Evolutionary conservation across 2,329 filamentous ascomycete species (phyloP).

Genomic region (Lecanicillium sp.): DNA sequence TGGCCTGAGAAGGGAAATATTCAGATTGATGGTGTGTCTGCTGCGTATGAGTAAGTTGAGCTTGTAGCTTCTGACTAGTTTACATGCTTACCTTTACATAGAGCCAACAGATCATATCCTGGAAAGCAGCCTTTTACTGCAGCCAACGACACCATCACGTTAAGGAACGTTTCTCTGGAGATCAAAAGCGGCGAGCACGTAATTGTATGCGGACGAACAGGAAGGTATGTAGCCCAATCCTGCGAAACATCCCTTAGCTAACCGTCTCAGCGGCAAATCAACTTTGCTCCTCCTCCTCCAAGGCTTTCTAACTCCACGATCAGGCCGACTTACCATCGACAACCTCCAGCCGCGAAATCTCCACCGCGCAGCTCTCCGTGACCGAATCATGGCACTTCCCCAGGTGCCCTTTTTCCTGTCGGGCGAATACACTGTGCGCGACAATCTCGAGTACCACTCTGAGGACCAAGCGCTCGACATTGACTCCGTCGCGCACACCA

Average conservation of each 20-base stretch:
- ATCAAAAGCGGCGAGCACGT: neutral
- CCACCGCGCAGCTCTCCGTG: slow-evolving; percentile 1
- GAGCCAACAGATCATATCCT: slow-evolving; percentile 1
- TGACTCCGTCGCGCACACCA: neutral
- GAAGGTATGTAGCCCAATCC: slow-evolving; percentile 4
- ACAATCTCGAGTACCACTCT: slow-evolving; percentile 5
- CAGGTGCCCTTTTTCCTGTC: slow-evolving; percentile 5
- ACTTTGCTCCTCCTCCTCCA: slow-evolving; percentile 2
- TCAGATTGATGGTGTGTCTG: no score
- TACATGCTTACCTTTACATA: neutral
- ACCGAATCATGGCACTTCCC: neutral
- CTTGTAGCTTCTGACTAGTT: no score
- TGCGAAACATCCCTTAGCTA: no score
- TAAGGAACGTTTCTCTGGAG: neutral
- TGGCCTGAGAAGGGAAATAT: no score
- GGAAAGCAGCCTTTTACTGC: neutral
- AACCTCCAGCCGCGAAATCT: neutral
- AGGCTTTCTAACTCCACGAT: neutral
- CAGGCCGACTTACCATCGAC: neutral
- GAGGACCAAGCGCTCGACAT: neutral
- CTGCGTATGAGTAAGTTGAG: no score
- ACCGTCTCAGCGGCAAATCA: slow-evolving; percentile 2
- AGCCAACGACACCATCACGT: neutral
- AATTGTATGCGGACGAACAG: slow-evolving; percentile 4
- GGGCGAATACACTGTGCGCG: slow-evolving; percentile 3